phyloP scores from a whole-genome alignment of 192 early-diverging fungal genomes.

The Mortierella alpina region DNA sequence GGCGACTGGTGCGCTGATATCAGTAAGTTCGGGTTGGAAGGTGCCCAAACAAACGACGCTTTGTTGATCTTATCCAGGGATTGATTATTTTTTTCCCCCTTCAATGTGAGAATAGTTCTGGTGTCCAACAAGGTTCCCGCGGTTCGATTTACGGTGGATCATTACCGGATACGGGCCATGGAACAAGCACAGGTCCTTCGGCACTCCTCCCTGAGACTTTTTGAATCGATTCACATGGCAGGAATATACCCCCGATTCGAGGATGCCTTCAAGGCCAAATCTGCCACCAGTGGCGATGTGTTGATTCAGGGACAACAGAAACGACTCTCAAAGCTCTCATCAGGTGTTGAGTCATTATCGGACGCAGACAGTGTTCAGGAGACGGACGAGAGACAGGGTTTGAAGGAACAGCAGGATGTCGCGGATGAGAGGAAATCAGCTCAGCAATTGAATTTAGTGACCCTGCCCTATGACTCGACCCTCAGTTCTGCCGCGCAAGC shows the following conservation, averaged over 20 bases:
- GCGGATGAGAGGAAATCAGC: conserved; percentile 14
- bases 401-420: not conserved
- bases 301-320: not conserved
- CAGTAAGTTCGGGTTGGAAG: conserved; percentile 10
- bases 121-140: conserved; percentile 45
- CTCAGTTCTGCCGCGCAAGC: not conserved
- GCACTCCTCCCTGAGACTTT: conserved; percentile 43
- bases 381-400: not conserved
- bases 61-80: not conserved
- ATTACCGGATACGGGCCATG: conserved; percentile 35
- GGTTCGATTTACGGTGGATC: conserved; percentile 34
- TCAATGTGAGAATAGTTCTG: conserved; percentile 8
- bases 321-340: not conserved
- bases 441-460: conserved; percentile 27
- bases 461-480: conserved; percentile 30
- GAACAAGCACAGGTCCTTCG: conserved; percentile 49
- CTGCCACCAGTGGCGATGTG: not conserved
- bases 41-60: not conserved
- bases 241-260: conserved; percentile 25
- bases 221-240: conserved; percentile 48
- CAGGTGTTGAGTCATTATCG: conserved; percentile 1
- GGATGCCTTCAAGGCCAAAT: conserved; percentile 11
- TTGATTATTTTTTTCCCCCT: not conserved
- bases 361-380: not conserved
- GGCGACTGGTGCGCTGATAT: conserved; percentile 53